Evolutionary conservation across 176 grass and related monocot species (phyloP).

Genomic region (Eragrostis curvula): DNA sequence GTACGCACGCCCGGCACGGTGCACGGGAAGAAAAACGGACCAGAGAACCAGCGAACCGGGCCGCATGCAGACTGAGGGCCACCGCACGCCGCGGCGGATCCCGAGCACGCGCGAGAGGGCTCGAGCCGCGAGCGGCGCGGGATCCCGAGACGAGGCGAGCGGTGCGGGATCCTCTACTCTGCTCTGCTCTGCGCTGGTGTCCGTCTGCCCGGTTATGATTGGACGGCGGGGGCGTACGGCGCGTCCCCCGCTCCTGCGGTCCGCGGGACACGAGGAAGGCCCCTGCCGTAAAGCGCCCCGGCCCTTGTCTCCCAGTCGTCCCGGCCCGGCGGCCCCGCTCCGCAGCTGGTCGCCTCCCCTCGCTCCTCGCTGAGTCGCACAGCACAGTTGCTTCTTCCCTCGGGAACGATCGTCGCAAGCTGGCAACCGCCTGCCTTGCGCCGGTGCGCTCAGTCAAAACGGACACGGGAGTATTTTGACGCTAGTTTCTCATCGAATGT

Average conservation of each 20-base stretch:
- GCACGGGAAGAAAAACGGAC: background rate
- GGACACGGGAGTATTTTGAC: no score
- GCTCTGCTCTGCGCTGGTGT: background rate
- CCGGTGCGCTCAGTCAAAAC: no score
- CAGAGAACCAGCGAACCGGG: background rate
- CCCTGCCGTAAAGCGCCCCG: background rate
- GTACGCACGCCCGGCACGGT: background rate
- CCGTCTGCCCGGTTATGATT: background rate
- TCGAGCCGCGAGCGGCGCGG: no score
- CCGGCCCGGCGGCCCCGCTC: background rate
- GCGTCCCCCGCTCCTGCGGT: background rate
- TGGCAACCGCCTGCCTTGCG: background rate
- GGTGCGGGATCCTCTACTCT: background rate
- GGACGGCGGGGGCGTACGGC: background rate
- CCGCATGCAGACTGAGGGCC: background rate
- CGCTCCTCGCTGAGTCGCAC: background rate
- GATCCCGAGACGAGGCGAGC: background rate
- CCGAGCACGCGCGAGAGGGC: background rate
- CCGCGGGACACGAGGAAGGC: constrained; percentile 3
- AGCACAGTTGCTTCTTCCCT: background rate
- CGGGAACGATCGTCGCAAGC: background rate
- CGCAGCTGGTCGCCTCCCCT: background rate
- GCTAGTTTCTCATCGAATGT: no score
- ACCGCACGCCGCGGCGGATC: background rate
- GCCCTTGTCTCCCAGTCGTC: background rate